Conservation (phyloP, 345 rosid genomes). For the Eucalyptus grandis region DNA sequence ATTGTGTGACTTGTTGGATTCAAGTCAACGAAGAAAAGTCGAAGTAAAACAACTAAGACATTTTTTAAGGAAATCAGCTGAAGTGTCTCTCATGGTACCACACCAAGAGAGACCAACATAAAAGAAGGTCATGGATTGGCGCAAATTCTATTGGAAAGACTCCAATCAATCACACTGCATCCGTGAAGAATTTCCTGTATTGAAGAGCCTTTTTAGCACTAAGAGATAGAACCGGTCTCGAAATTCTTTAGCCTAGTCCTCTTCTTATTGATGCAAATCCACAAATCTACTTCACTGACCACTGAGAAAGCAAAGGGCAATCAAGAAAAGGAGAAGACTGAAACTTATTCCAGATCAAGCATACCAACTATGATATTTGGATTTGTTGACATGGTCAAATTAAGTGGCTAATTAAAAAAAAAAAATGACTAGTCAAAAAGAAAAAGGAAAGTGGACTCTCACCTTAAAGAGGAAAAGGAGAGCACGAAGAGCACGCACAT, state of each 20-base stretch:
- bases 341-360: too few relatives aligned
- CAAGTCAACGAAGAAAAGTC: background rate
- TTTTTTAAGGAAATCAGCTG: background rate
- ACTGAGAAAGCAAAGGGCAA: too few relatives aligned
- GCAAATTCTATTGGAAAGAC: background rate
- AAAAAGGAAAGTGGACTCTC: background rate
- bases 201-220: too few relatives aligned
- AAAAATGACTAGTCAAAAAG: background rate
- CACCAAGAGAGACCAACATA: background rate
- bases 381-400: too few relatives aligned
- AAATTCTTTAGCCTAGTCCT: background rate
- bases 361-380: too few relatives aligned
- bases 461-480: too few relatives aligned
- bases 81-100: background rate
- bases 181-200: background rate
- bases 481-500: too few relatives aligned
- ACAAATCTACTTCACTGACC: background rate
- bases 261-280: background rate
- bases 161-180: background rate
- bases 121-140: background rate
- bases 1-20: background rate
- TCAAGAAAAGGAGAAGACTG: too few relatives aligned
- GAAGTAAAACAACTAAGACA: background rate
- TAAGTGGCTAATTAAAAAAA: background rate
- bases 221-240: background rate